A percentile compares a stretch with the other conserved stretches of the same genome.
These are phyloP conservation scores for Phytophthora pluvialis DNA, from an alignment of 352 stramenopile genomes.

Conservation along the genomic window DNA sequence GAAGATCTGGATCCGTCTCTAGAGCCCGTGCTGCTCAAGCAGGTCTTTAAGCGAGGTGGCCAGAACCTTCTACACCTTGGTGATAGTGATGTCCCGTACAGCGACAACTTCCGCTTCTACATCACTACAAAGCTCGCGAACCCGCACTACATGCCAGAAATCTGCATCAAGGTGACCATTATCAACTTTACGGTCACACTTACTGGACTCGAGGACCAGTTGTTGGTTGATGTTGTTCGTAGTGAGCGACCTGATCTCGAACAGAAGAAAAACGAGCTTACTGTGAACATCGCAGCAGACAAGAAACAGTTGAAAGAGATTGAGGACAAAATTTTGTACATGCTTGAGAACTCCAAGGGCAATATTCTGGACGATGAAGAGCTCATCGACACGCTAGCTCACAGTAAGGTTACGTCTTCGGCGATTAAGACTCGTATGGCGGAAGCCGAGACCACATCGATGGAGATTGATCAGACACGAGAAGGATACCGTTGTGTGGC, in stretches of 20 bases:
- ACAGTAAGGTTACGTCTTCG: constrained; percentile 91
- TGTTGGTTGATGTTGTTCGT: constrained; percentile 93
- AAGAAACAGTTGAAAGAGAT: constrained; percentile 95
- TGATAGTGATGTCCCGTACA: constrained; percentile 93
- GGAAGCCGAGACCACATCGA: constrained; percentile 90
- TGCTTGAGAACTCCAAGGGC: constrained; percentile 93
- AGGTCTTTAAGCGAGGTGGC: constrained; percentile 93
- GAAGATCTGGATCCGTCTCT: constrained; percentile 93
- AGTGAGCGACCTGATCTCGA: constrained; percentile 93
- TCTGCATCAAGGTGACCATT: constrained; percentile 95
- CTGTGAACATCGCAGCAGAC: constrained; percentile 92
- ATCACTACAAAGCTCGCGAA: constrained; percentile 96
- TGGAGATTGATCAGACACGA: constrained; percentile 91
- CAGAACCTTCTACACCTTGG: constrained; percentile 91
- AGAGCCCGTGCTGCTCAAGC: constrained; percentile 93
- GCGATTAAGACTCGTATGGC: constrained; percentile 92
- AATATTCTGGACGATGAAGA: constrained; percentile 96
- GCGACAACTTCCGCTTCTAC: constrained; percentile 93
- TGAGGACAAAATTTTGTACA: constrained; percentile 95
- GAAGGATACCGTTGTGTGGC: constrained; percentile 93
- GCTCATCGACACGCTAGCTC: constrained; percentile 91
- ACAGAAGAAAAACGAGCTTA: constrained; percentile 92
- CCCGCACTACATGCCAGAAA: constrained; percentile 95
- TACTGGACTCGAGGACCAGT: constrained; percentile 92
- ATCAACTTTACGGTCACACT: constrained; percentile 96